Conservation (phyloP, 176 grass and related monocot species). For the Cenchrus fungigraminus region DNA sequence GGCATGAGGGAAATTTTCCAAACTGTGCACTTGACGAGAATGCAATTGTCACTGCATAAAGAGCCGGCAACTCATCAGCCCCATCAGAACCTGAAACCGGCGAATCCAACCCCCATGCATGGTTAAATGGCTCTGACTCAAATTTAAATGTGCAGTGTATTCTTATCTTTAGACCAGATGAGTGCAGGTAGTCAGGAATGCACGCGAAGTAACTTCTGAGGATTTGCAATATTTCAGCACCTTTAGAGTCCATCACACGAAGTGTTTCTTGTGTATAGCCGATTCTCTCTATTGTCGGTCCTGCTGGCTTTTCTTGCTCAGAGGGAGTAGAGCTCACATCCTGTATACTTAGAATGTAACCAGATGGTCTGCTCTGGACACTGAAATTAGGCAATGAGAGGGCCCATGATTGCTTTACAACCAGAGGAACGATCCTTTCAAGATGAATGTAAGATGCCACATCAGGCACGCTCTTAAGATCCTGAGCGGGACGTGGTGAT, state of each 20-base stretch:
- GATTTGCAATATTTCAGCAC: conserved; percentile 66
- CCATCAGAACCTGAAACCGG: conserved; percentile 53
- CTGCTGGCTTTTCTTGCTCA: conserved; percentile 48
- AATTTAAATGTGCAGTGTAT: conserved; percentile 88
- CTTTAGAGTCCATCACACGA: conserved; percentile 79
- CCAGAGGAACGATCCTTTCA: conserved; percentile 65
- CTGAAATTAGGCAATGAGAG: conserved; percentile 66
- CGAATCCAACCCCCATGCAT: conserved; percentile 56
- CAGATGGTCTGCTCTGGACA: conserved; percentile 51
- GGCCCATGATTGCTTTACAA: conserved; percentile 91
- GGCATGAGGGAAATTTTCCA: conserved; percentile 76
- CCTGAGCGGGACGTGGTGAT: conserved; percentile 50
- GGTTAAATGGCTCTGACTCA: conserved; percentile 73
- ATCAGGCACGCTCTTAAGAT: conserved; percentile 56
- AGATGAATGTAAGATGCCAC: conserved; percentile 83
- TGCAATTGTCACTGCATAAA: conserved; percentile 75
- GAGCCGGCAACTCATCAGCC: conserved; percentile 59
- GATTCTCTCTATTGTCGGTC: conserved; percentile 51
- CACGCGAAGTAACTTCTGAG: conserved; percentile 74
- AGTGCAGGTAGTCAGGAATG: conserved; percentile 77
- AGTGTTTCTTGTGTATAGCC: conserved; percentile 56
- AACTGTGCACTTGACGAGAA: conserved; percentile 74
- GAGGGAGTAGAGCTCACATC: conserved; percentile 48
- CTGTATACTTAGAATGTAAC: conserved; percentile 57
- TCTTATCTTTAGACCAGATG: conserved; percentile 77